These are phyloP conservation scores for Amanita subjunquillea DNA, from an alignment of 768 basidiomycete species.

Conservation along the genomic window DNA sequence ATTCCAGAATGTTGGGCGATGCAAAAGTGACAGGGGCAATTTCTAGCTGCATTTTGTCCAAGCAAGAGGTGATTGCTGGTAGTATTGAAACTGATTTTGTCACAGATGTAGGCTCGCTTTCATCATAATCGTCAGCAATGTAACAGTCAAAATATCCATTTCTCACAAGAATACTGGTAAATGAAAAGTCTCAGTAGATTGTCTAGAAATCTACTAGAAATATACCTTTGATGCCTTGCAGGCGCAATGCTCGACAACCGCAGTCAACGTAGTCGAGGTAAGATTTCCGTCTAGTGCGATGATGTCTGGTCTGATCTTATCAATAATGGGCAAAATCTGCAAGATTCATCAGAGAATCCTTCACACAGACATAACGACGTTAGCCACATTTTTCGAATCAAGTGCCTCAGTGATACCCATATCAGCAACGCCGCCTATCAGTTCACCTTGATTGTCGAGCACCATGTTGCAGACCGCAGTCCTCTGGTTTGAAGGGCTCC, in stretches of 20 bases:
- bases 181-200: conserved; percentile 3
- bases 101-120: conserved; percentile 92
- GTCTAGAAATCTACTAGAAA: conserved; percentile 3
- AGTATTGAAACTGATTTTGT: conserved; percentile 67
- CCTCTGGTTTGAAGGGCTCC: conserved; percentile 18
- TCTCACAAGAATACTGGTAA: conserved; percentile 67
- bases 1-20: conserved; percentile 82
- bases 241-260: conserved; percentile 42
- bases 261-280: conserved; percentile 37
- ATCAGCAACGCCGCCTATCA: conserved; percentile 86
- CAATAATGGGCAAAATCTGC: conserved; percentile 45
- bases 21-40: conserved; percentile 53
- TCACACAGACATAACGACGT: conserved; percentile 5
- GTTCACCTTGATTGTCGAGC: conserved; percentile 56
- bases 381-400: conserved; percentile 29
- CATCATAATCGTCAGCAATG: conserved; percentile 7
- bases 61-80: conserved; percentile 39
- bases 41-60: conserved; percentile 12
- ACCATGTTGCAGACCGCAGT: conserved; percentile 87
- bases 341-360: background rate
- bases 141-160: background rate
- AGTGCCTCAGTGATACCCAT: conserved; percentile 64
- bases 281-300: conserved; percentile 76
- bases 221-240: conserved; percentile 44
- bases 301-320: conserved; percentile 38